phyloP scores from a whole-genome alignment of 345 rosid species.

The Hirschfeldia incana region DNA sequence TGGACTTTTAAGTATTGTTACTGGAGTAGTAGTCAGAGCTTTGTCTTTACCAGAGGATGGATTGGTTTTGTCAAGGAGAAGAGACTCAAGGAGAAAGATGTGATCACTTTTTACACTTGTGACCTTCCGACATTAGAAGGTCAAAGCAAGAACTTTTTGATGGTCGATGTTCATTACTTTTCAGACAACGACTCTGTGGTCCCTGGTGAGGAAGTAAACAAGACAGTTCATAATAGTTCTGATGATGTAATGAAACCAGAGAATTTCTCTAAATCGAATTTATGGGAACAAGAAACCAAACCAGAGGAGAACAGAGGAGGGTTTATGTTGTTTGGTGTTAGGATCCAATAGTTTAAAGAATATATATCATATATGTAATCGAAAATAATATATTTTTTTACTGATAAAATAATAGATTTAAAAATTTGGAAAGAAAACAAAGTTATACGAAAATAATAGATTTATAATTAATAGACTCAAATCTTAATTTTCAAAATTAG shows the following conservation, averaged over 20 bases:
- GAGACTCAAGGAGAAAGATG: too few relatives aligned
- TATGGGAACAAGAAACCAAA: neutral
- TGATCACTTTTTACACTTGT: too few relatives aligned
- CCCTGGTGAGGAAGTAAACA: neutral
- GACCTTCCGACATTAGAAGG: too few relatives aligned
- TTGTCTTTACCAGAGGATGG: too few relatives aligned
- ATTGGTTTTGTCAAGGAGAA: too few relatives aligned
- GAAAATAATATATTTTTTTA: neutral
- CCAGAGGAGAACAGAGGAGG: neutral
- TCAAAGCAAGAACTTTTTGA: too few relatives aligned
- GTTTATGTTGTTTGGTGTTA: neutral
- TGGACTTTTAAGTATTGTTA: too few relatives aligned
- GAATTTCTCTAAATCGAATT: neutral
- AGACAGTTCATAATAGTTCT: neutral
- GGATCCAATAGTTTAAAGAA: neutral
- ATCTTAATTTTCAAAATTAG: neutral
- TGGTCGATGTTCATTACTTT: neutral
- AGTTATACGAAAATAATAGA: too few relatives aligned
- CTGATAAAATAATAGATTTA: neutral
- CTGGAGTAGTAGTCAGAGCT: too few relatives aligned
- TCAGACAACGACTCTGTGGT: neutral
- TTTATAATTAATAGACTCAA: too few relatives aligned
- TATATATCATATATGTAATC: neutral
- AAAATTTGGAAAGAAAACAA: neutral
- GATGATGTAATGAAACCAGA: neutral